Evolutionary conservation across 148 eudicot species (phyloP).

Genomic region (Pouteria glomerata): DNA sequence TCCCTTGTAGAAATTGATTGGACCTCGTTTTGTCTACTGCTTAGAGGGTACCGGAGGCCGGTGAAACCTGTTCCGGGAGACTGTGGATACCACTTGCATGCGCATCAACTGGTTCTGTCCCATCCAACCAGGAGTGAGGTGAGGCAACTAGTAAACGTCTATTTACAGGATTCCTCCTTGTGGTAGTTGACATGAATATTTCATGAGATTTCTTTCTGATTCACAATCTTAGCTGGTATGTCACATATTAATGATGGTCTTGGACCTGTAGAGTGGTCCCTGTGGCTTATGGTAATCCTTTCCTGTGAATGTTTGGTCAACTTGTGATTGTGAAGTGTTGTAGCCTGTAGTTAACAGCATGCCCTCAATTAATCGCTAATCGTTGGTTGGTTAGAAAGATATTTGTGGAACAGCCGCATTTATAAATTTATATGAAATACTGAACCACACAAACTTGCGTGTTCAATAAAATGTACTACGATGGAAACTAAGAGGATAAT

Average conservation of each 20-base stretch:
- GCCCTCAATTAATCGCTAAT: neutral
- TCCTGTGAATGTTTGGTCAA: neutral
- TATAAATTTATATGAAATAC: neutral
- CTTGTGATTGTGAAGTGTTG: neutral
- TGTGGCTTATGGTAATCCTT: neutral
- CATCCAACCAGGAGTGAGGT: slow-evolving; percentile 86
- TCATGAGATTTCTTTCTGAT: neutral
- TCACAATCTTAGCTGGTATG: neutral
- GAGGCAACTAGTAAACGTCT: neutral
- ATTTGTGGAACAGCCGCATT: neutral
- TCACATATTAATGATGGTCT: neutral
- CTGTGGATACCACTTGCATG: slow-evolving; percentile 92
- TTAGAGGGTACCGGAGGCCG: slow-evolving; percentile 83
- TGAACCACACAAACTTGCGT: too few species aligned
- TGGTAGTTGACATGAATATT: neutral
- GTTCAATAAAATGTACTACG: neutral
- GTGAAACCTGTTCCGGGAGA: slow-evolving; percentile 93
- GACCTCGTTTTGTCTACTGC: neutral
- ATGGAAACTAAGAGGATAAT: neutral
- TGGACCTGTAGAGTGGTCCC: neutral
- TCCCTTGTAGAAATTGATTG: neutral
- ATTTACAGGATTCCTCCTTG: neutral
- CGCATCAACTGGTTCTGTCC: slow-evolving; percentile 55
- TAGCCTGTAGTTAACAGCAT: neutral
- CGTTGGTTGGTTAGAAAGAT: neutral